These are phyloP conservation scores for Epichloe sibirici DNA, from an alignment of 2,329 filamentous ascomycete genomes.

Conservation along the genomic window DNA sequence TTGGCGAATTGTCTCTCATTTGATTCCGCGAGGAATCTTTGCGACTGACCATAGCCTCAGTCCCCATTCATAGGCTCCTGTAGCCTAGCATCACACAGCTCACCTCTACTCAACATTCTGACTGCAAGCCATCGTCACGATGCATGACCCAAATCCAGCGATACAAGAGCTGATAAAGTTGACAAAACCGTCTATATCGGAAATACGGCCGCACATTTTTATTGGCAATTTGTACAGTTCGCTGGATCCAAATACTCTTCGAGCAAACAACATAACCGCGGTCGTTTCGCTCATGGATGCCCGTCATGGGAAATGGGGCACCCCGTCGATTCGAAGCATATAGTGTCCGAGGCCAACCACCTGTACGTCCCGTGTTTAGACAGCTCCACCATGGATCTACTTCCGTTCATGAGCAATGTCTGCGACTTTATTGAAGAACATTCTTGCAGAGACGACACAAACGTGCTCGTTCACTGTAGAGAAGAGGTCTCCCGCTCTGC, in stretches of 20 bases:
- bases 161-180: background rate
- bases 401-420: background rate
- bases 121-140: background rate
- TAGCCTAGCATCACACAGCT: too few species aligned
- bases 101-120: too few species aligned
- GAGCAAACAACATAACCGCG: background rate
- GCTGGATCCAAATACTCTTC: background rate
- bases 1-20: too few species aligned
- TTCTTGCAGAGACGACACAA: background rate
- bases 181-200: background rate
- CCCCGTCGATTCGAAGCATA: background rate
- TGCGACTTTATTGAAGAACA: background rate
- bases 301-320: background rate
- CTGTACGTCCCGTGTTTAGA: background rate
- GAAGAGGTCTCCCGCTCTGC: background rate
- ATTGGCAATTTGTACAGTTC: background rate
- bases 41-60: too few species aligned
- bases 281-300: background rate
- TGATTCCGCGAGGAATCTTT: too few species aligned
- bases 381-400: background rate
- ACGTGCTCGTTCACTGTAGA: background rate
- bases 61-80: too few species aligned
- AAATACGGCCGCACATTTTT: background rate
- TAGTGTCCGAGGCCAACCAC: background rate
- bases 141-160: background rate